phyloP scores from a whole-genome alignment of 495 filamentous ascomycete species.

The Articulospora tetracladia region DNA sequence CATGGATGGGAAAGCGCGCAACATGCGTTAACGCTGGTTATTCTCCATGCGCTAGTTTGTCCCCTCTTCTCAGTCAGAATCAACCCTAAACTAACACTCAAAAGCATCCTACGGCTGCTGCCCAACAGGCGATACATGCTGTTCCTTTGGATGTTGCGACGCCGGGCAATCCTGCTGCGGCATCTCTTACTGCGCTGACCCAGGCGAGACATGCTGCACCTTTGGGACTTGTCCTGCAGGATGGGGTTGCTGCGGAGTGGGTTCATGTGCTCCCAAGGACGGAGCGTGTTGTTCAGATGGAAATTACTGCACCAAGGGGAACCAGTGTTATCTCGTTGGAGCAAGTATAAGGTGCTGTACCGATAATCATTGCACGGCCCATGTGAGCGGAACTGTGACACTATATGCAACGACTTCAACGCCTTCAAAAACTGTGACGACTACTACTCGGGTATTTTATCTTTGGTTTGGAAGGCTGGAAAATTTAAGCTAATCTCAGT shows the following conservation, averaged over 20 bases:
- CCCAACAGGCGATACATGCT: constrained; percentile 6
- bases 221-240: constrained; percentile 1
- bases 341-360: constrained; percentile 4
- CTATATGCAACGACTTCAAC: not conserved
- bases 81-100: not conserved
- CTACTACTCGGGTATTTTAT: not conserved
- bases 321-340: constrained; percentile 1
- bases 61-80: not conserved
- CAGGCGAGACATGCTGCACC: constrained; percentile 8
- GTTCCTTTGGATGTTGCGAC: constrained; percentile 2
- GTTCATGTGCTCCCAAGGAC: not conserved
- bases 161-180: not conserved
- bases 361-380: constrained; percentile 3
- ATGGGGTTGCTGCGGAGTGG: not conserved
- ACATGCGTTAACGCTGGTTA: not conserved
- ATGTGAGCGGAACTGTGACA: not conserved
- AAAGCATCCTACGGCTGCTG: not conserved
- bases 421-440: not conserved
- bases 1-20: constrained; percentile 10
- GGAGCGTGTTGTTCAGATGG: constrained; percentile 4
- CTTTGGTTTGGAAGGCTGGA: not conserved
- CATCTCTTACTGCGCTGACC: not conserved
- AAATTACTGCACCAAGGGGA: constrained; percentile 2
- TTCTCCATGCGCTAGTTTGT: constrained; percentile 4
- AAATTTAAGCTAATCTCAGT: too few relatives aligned